Evolutionary conservation across 139 green algal species (phyloP).

Genomic region (Chlamydomonas schloesseri): DNA sequence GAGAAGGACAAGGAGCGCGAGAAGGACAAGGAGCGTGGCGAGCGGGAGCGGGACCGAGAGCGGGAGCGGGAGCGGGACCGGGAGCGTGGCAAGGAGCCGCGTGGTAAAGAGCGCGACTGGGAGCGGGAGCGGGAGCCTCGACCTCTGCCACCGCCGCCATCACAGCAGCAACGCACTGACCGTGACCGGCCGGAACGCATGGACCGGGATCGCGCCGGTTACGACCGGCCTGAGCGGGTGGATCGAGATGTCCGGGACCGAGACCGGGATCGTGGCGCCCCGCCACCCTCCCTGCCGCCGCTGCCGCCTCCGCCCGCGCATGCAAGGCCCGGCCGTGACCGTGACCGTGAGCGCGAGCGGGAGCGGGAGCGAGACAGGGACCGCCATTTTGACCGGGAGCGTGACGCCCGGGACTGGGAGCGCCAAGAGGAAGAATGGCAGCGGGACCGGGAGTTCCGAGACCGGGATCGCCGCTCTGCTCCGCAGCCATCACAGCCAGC

Average conservation of each 20-base stretch:
- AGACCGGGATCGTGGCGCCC: neutral
- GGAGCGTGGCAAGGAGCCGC: neutral
- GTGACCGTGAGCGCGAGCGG: neutral
- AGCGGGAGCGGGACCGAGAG: neutral
- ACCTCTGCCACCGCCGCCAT: neutral
- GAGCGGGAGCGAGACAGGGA: slow-evolving; percentile 12
- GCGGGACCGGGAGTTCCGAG: neutral
- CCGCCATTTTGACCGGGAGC: neutral
- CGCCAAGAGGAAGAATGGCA: neutral
- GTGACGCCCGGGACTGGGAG: neutral
- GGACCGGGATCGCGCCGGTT: neutral
- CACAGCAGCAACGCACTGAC: neutral
- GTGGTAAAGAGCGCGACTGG: neutral
- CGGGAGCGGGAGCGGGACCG: neutral
- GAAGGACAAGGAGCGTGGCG: neutral
- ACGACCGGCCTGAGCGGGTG: neutral
- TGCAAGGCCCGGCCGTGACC: too few species aligned
- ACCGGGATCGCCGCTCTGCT: neutral
- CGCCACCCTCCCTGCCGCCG: too few species aligned
- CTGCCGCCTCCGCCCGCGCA: neutral
- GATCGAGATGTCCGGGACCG: neutral
- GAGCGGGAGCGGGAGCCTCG: neutral
- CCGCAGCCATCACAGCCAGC: too few species aligned
- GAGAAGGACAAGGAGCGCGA: neutral
- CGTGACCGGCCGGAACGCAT: neutral